These are phyloP conservation scores for Rhizopogon vesiculosus DNA, from an alignment of 768 basidiomycete genomes.

Conservation along the genomic window DNA sequence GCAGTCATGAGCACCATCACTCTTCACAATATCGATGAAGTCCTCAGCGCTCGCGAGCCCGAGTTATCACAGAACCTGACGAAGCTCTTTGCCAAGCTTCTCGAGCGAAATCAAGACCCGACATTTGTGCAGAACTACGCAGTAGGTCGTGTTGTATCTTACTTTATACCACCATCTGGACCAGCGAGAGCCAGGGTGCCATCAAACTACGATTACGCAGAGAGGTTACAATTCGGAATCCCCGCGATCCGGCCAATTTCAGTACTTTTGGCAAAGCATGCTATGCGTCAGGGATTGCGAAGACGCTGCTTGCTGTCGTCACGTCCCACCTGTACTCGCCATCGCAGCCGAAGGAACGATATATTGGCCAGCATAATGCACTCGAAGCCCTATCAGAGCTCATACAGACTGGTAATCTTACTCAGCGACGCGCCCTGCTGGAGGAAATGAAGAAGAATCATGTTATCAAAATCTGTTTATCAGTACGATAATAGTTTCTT, in stretches of 20 bases:
- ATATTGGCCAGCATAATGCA: conserved; percentile 19
- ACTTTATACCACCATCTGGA: not conserved
- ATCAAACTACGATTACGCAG: conserved; percentile 9
- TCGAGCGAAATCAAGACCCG: conserved; percentile 17
- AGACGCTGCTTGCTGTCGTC: conserved; percentile 18
- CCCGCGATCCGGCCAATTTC: not conserved
- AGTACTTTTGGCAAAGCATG: conserved; percentile 18
- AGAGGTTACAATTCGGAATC: not conserved
- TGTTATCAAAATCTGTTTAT: conserved; percentile 16
- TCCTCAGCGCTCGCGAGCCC: conserved; percentile 10
- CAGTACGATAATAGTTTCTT: conserved; percentile 8
- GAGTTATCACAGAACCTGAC: conserved; percentile 12
- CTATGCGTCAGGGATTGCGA: conserved; percentile 22
- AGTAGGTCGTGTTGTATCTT: conserved; percentile 2
- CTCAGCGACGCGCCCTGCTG: conserved; percentile 16
- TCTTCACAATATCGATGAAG: conserved; percentile 10
- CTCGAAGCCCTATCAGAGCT: conserved; percentile 15
- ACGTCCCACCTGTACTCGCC: conserved; percentile 9
- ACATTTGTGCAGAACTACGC: conserved; percentile 15
- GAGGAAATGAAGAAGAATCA: conserved; percentile 20
- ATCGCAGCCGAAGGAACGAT: conserved; percentile 6
- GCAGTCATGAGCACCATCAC: conserved; percentile 11
- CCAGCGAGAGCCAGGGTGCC: conserved; percentile 2
- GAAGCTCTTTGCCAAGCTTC: conserved; percentile 17
- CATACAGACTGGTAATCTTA: conserved; percentile 13